phyloP scores from a whole-genome alignment of 2,329 filamentous ascomycete genomes.

The Ambrosiella cleistominuta region DNA sequence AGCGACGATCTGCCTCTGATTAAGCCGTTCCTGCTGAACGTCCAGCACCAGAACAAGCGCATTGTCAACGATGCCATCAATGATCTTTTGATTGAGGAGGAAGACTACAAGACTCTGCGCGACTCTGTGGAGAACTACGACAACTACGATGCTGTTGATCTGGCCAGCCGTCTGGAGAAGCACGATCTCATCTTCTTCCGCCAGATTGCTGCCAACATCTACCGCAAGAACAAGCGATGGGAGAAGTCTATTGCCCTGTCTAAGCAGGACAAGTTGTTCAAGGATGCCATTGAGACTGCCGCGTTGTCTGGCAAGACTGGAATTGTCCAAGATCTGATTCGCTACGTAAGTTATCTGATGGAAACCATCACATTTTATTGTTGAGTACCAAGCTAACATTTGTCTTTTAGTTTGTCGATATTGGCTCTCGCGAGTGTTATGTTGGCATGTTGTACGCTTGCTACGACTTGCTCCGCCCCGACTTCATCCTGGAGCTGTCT shows the following conservation, averaged over 20 bases:
- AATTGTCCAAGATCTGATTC: slow-evolving; percentile 85
- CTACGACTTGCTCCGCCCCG: slow-evolving; percentile 88
- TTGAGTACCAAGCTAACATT: slow-evolving; percentile 18
- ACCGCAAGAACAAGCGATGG: slow-evolving; percentile 99
- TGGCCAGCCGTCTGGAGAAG: slow-evolving; percentile 85
- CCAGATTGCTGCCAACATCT: slow-evolving; percentile 94
- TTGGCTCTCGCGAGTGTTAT: slow-evolving; percentile 96
- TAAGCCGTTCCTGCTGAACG: slow-evolving; percentile 95
- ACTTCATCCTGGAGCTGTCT: slow-evolving; percentile 85
- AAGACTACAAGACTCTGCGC: slow-evolving; percentile 95
- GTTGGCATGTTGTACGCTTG: slow-evolving; percentile 99
- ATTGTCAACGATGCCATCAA: slow-evolving; percentile 97
- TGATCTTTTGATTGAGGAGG: slow-evolving; percentile 91
- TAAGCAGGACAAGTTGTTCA: slow-evolving; percentile 98
- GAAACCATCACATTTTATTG: background rate
- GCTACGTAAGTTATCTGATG: slow-evolving; percentile 59
- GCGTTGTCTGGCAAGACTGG: slow-evolving; percentile 81
- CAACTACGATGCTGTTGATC: slow-evolving; percentile 91
- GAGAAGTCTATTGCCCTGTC: slow-evolving; percentile 95
- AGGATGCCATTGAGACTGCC: slow-evolving; percentile 95
- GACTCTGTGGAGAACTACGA: slow-evolving; percentile 98
- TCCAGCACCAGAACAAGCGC: slow-evolving; percentile 94
- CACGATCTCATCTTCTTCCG: slow-evolving; percentile 98
- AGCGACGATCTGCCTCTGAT: slow-evolving; percentile 95
- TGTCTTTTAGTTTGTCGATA: slow-evolving; percentile 71